Evolutionary conservation across 192 early-diverging fungal species (phyloP).

Genomic region (Chytriomyces sp.): DNA sequence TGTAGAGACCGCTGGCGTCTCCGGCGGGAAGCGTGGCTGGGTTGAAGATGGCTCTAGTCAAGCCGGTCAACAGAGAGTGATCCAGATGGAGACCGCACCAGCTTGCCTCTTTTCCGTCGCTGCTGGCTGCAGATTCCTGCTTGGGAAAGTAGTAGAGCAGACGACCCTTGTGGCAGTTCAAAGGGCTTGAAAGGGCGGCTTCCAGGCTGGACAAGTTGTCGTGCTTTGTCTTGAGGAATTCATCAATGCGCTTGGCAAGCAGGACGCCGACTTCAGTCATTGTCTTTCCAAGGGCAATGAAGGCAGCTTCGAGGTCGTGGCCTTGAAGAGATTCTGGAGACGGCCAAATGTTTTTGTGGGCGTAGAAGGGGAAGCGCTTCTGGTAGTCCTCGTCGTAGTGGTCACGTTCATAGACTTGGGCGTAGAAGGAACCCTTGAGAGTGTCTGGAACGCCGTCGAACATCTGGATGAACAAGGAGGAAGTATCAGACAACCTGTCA

Average conservation of each 20-base stretch:
- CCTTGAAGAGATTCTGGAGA: not conserved
- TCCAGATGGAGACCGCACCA: constrained; percentile 80
- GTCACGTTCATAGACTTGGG: constrained; percentile 19
- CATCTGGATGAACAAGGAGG: not conserved
- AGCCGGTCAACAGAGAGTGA: constrained; percentile 66
- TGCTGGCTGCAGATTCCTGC: constrained; percentile 16
- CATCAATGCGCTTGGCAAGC: constrained; percentile 64
- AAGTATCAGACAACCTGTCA: too few relatives aligned
- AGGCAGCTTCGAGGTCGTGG: constrained; percentile 5
- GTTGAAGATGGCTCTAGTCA: constrained; percentile 68
- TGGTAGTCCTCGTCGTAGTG: not conserved
- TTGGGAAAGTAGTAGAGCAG: constrained; percentile 73
- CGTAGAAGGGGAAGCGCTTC: not conserved
- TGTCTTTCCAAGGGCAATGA: constrained; percentile 60
- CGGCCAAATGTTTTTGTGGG: constrained; percentile 63
- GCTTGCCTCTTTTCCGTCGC: constrained; percentile 45
- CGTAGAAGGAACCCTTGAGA: constrained; percentile 72
- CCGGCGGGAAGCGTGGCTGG: constrained; percentile 26
- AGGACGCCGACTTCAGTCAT: constrained; percentile 61
- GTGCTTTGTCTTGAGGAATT: constrained; percentile 51
- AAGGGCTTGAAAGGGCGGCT: constrained; percentile 44
- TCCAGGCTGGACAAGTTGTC: constrained; percentile 48
- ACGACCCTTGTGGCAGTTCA: constrained; percentile 59
- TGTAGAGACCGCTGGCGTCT: constrained; percentile 62
- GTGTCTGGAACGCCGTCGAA: constrained; percentile 70